Conservation (phyloP, 2,329 filamentous ascomycete species). For the Raffaelea arxii region DNA sequence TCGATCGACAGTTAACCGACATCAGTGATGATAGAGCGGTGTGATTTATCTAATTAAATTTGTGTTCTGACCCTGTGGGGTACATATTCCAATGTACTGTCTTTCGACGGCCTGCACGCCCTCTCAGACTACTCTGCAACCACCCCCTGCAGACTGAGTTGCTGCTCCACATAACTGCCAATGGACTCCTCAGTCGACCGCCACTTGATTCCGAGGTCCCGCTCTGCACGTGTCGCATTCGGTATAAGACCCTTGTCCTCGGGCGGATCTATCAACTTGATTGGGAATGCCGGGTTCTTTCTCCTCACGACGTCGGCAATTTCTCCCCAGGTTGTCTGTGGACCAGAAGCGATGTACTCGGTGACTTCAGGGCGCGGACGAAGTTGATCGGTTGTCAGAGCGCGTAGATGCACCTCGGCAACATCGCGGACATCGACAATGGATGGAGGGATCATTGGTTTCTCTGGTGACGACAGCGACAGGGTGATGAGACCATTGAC, state of each 20-base stretch:
- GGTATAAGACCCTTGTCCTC: neutral
- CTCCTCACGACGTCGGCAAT: neutral
- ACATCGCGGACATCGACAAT: constrained; percentile 2
- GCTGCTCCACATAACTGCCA: neutral
- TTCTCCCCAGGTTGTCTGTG: neutral
- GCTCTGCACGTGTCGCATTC: neutral
- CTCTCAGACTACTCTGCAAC: no score
- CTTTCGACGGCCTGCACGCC: no score
- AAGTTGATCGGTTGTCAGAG: neutral
- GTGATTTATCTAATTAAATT: no score
- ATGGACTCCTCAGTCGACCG: neutral
- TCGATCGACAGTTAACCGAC: no score
- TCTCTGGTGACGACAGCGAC: neutral
- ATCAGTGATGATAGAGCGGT: no score
- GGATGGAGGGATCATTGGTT: neutral
- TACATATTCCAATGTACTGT: no score
- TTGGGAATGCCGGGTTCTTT: neutral
- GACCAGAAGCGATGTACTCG: neutral
- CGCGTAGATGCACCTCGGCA: neutral
- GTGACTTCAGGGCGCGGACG: neutral
- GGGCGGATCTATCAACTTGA: neutral
- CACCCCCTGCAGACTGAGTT: neutral
- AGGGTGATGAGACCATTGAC: neutral
- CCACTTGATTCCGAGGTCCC: constrained; percentile 1
- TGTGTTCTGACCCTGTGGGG: no score